phyloP scores from a whole-genome alignment of 2,329 filamentous ascomycete species.

The Pleochaeta shiraiana region DNA sequence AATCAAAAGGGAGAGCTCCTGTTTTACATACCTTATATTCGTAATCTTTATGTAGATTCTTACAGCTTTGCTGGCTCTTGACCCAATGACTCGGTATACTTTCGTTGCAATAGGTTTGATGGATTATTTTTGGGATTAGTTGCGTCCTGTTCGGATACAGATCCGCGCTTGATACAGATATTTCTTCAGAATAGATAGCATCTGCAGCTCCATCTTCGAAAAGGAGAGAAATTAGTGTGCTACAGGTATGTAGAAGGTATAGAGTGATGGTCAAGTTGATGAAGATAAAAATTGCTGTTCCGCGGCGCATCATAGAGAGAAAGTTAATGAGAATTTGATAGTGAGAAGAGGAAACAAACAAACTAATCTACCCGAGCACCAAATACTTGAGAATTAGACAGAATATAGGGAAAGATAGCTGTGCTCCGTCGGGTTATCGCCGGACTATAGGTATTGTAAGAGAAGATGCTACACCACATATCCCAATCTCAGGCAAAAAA shows the following conservation, averaged over 20 bases:
- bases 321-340: not conserved
- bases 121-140: conserved; percentile 55
- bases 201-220: conserved; percentile 44
- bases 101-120: conserved; percentile 53
- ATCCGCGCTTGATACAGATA: conserved; percentile 41
- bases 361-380: no score
- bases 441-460: no score
- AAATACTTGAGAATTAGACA: no score
- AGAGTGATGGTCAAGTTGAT: conserved; percentile 40
- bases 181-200: conserved; percentile 41
- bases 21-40: conserved; percentile 41
- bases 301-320: conserved; percentile 15
- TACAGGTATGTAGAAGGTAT: conserved; percentile 43
- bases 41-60: conserved; percentile 46
- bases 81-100: conserved; percentile 44
- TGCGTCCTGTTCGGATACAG: conserved; percentile 31
- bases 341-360: no score
- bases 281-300: conserved; percentile 21
- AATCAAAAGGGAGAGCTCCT: not conserved
- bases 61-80: conserved; percentile 43
- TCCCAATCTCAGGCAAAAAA: no score
- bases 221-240: conserved; percentile 47
- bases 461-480: no score
- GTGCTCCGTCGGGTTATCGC: no score
- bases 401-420: no score